These are phyloP conservation scores for Boeremia exigua DNA, from an alignment of 2,329 filamentous ascomycete species.

Conservation along the genomic window DNA sequence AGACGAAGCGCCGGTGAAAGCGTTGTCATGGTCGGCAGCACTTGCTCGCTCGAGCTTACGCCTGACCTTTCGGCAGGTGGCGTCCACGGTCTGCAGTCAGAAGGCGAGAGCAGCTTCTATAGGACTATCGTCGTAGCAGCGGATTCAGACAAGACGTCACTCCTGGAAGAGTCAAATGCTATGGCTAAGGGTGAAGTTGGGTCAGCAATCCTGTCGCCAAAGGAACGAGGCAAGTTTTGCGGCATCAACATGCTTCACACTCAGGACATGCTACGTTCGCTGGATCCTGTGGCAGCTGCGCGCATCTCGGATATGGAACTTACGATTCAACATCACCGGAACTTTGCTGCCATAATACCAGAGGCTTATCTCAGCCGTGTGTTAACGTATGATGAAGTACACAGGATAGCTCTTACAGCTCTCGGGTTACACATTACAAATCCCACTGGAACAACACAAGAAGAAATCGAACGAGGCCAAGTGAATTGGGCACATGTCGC, in stretches of 20 bases:
- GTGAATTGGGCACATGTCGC: conserved; percentile 51
- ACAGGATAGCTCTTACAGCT: conserved; percentile 62
- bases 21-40: conserved; percentile 82
- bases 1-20: conserved; percentile 73
- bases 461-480: conserved; percentile 13
- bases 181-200: conserved; percentile 11
- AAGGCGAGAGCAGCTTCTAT: conserved; percentile 41
- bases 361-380: conserved; percentile 53
- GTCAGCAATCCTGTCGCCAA: conserved; percentile 16
- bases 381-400: conserved; percentile 66
- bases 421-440: conserved; percentile 52
- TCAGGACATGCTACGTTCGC: conserved; percentile 63
- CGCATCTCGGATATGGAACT: conserved; percentile 34
- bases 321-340: conserved; percentile 22
- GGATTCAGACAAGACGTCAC: conserved; percentile 21
- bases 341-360: conserved; percentile 32
- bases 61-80: conserved; percentile 52
- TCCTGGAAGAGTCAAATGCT: conserved; percentile 21
- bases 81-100: conserved; percentile 55
- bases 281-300: conserved; percentile 46
- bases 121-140: conserved; percentile 45
- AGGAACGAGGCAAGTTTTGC: conserved; percentile 34
- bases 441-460: conserved; percentile 10
- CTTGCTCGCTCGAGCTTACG: conserved; percentile 60
- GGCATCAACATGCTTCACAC: conserved; percentile 71